Evolutionary conservation across 176 grass and related monocot genomes (phyloP).

Genomic region (Bothriochloa decipiens): DNA sequence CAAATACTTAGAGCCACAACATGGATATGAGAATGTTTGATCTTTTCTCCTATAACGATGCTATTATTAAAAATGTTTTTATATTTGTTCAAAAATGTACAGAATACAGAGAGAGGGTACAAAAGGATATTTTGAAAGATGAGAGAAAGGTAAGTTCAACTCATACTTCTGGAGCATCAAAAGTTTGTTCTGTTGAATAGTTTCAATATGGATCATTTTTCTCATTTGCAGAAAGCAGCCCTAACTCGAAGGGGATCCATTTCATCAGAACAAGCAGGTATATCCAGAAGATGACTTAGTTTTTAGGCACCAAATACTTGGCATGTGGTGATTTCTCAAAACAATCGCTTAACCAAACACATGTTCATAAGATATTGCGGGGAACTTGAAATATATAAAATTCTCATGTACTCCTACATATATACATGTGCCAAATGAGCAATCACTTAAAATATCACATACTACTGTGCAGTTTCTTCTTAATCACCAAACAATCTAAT

Average conservation of each 20-base stretch:
- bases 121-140: slow-evolving; percentile 56
- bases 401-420: not conserved
- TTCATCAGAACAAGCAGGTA: slow-evolving; percentile 71
- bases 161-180: not conserved
- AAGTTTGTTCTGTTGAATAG: not conserved
- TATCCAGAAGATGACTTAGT: not conserved
- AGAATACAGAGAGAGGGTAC: slow-evolving; percentile 56
- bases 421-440: not conserved
- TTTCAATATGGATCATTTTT: slow-evolving; percentile 22
- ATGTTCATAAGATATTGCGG: not conserved
- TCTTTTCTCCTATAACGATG: slow-evolving; percentile 1
- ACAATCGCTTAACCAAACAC: not conserved
- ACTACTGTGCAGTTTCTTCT: not conserved
- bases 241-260: slow-evolving; percentile 58
- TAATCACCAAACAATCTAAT: slow-evolving; percentile 30
- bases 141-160: slow-evolving; percentile 53
- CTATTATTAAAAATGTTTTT: slow-evolving; percentile 9
- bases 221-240: slow-evolving; percentile 55
- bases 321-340: not conserved
- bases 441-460: not conserved
- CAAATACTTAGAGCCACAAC: not conserved
- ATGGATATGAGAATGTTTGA: slow-evolving; percentile 7
- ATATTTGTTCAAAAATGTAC: slow-evolving; percentile 39
- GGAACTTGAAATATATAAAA: slow-evolving; percentile 12
- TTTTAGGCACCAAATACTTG: not conserved